Evolutionary conservation across 768 basidiomycete genomes (phyloP).

Genomic region (Dacryopinax primogenitus): DNA sequence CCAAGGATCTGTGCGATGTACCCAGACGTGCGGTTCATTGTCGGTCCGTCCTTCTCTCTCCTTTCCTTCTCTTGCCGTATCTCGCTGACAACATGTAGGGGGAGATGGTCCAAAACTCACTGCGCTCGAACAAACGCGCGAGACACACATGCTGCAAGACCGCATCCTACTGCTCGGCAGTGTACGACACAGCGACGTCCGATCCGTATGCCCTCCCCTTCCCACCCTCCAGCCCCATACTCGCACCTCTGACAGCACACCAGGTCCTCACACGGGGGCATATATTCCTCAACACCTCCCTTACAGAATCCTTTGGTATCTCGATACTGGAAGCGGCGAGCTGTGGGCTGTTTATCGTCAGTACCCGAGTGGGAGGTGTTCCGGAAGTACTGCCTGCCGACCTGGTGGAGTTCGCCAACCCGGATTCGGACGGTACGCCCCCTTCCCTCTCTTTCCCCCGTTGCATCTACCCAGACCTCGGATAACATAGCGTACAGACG

Average conservation of each 20-base stretch:
- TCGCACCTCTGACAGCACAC: background rate
- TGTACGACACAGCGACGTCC: conserved; percentile 70
- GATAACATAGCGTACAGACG: conserved; percentile 38
- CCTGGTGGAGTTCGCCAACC: conserved; percentile 89
- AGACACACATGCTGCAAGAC: conserved; percentile 79
- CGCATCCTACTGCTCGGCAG: conserved; percentile 81
- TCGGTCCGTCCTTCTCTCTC: conserved; percentile 41
- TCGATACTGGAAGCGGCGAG: conserved; percentile 96
- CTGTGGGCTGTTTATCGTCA: conserved; percentile 85
- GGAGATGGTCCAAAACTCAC: conserved; percentile 94
- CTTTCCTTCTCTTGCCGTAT: conserved; percentile 5
- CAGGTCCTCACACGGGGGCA: conserved; percentile 77
- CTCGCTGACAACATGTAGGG: conserved; percentile 35
- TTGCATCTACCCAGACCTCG: background rate
- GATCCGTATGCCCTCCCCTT: conserved; percentile 41
- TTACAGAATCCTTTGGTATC: conserved; percentile 94
- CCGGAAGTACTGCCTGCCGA: conserved; percentile 88
- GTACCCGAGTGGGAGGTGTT: conserved; percentile 87
- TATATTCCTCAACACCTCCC: conserved; percentile 88
- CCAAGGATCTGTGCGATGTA: conserved; percentile 78
- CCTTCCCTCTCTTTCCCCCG: background rate
- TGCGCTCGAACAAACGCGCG: conserved; percentile 89
- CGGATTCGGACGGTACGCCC: conserved; percentile 77
- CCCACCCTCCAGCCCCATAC: background rate
- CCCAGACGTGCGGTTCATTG: conserved; percentile 75